Conservation (phyloP, 108 stramenopile species). For the Fragilaria radians region DNA sequence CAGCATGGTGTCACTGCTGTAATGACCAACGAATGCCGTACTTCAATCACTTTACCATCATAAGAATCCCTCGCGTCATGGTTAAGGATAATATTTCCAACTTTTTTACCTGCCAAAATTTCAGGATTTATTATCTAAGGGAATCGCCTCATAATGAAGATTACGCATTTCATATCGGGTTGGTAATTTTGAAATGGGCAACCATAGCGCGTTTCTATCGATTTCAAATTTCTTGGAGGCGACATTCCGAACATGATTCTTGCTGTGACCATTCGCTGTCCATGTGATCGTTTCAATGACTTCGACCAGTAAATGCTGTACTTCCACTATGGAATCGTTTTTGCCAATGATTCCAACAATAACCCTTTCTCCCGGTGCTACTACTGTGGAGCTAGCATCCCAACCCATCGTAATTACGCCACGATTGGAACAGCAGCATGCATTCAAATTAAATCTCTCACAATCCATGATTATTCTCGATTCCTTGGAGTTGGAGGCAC, state of each 20-base stretch:
- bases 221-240: background rate
- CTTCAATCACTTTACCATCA: slow-evolving; percentile 8
- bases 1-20: slow-evolving; percentile 2
- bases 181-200: background rate
- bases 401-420: background rate
- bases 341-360: background rate
- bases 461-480: background rate
- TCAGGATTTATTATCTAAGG: background rate
- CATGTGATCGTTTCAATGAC: slow-evolving; percentile 9
- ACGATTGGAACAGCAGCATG: background rate
- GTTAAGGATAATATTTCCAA: slow-evolving; percentile 2
- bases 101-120: background rate
- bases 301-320: slow-evolving; percentile 5
- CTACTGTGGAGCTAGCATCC: slow-evolving; percentile 4
- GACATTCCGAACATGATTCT: background rate
- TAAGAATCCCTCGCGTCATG: slow-evolving; percentile 9
- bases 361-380: background rate
- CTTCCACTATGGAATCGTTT: slow-evolving; percentile 8
- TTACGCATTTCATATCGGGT: background rate
- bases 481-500: background rate
- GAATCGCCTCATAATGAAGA: background rate
- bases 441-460: background rate
- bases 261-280: background rate
- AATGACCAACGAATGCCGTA: slow-evolving; percentile 11
- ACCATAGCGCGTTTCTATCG: background rate